These are phyloP conservation scores for Herpetospermum pedunculosum DNA, from an alignment of 306 rosid species.

Conservation along the genomic window DNA sequence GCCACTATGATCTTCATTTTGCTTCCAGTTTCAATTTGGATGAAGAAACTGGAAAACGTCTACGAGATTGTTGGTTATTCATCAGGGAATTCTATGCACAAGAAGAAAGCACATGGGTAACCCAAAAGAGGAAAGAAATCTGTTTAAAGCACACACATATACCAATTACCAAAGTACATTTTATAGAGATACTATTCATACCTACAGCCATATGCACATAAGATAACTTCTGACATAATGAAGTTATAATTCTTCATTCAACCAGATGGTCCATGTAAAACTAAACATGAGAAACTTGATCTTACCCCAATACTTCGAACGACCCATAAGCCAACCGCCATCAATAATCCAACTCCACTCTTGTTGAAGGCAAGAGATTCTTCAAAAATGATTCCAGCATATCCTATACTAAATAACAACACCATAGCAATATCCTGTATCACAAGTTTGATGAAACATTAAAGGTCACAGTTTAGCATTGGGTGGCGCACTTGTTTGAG, in stretches of 20 bases:
- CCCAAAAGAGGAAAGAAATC: background rate
- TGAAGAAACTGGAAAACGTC: background rate
- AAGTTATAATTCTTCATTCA: background rate
- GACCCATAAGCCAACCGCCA: slow-evolving; percentile 96
- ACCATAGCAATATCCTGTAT: slow-evolving; percentile 86
- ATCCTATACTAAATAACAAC: slow-evolving; percentile 77
- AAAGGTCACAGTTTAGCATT: slow-evolving; percentile 6
- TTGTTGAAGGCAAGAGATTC: slow-evolving; percentile 91
- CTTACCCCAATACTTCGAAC: slow-evolving; percentile 87
- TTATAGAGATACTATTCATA: background rate
- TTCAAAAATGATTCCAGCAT: slow-evolving; percentile 93
- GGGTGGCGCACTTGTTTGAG: background rate
- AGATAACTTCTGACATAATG: background rate
- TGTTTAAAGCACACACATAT: too few species aligned
- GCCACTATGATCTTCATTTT: background rate
- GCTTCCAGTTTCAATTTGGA: background rate
- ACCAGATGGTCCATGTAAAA: slow-evolving; percentile 5
- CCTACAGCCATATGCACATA: background rate
- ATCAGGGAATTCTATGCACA: background rate
- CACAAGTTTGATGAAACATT: slow-evolving; percentile 9
- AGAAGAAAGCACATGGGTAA: background rate
- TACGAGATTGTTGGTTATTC: background rate
- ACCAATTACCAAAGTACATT: background rate
- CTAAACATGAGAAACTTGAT: slow-evolving; percentile 7
- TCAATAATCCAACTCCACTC: slow-evolving; percentile 88